phyloP scores from a whole-genome alignment of 2,329 filamentous ascomycete species.

The Phaeophleospora eucalypticola region DNA sequence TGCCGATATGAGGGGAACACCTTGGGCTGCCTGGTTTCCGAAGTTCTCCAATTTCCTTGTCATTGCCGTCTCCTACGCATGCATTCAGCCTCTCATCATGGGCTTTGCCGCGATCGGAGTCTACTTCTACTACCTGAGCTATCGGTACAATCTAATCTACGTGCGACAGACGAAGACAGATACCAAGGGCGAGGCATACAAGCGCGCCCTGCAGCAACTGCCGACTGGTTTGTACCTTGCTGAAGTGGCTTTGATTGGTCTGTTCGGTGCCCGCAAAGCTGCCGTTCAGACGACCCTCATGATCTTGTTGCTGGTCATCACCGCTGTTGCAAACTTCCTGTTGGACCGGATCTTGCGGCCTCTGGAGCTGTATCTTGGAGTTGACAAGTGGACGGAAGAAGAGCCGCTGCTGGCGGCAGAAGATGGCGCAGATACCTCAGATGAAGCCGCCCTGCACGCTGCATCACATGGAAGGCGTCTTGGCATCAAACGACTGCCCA shows the following conservation, averaged over 20 bases:
- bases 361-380: conserved; percentile 31
- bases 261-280: conserved; percentile 39
- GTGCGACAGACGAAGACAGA: conserved; percentile 45
- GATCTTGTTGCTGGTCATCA: conserved; percentile 39
- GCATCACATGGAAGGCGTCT: conserved; percentile 30
- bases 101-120: conserved; percentile 45
- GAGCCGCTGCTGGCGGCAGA: conserved; percentile 30
- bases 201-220: conserved; percentile 45
- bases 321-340: conserved; percentile 27
- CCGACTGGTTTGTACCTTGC: conserved; percentile 47
- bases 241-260: conserved; percentile 46
- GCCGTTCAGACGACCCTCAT: conserved; percentile 42
- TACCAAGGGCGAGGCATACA: conserved; percentile 45
- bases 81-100: conserved; percentile 47
- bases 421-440: conserved; percentile 25
- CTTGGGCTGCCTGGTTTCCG: conserved; percentile 45
- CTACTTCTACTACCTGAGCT: conserved; percentile 44
- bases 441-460: conserved; percentile 28
- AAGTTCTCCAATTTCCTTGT: conserved; percentile 45
- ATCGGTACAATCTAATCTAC: conserved; percentile 49
- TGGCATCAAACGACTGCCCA: conserved; percentile 24
- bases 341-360: conserved; percentile 30
- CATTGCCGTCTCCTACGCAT: conserved; percentile 45
- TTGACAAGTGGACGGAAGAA: conserved; percentile 29
- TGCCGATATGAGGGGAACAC: conserved; percentile 40